phyloP scores from a whole-genome alignment of 1,284 basidiomycete species.

The Phlebopus sp. region DNA sequence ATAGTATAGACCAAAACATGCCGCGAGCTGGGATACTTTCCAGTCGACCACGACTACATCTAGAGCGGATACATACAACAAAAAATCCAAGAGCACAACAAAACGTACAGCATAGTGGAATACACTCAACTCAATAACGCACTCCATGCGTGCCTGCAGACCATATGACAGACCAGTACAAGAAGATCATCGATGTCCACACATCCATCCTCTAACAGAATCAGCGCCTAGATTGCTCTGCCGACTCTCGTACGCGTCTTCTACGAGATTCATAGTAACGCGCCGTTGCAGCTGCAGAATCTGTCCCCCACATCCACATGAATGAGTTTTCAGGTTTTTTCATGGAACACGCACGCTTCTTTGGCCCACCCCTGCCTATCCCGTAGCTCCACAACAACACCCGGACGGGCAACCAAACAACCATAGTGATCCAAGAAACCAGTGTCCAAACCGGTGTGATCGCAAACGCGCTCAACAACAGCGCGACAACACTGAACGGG shows the following conservation, averaged over 20 bases:
- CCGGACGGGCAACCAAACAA: slow-evolving; percentile 14
- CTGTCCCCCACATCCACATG: slow-evolving; percentile 1
- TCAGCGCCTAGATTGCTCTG: not conserved
- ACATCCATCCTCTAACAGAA: not conserved
- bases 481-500: slow-evolving; percentile 1
- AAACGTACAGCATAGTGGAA: not conserved
- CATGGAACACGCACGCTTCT: slow-evolving; percentile 14
- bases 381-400: slow-evolving; percentile 17
- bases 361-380: slow-evolving; percentile 12
- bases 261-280: slow-evolving; percentile 12
- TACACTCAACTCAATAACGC: not conserved
- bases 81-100: not conserved
- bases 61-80: too few species aligned
- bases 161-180: too few species aligned
- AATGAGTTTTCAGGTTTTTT: not conserved
- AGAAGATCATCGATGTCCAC: slow-evolving; percentile 3
- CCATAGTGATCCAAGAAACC: not conserved
- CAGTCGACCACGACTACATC: too few species aligned
- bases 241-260: not conserved
- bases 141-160: too few species aligned
- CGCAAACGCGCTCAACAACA: slow-evolving; percentile 1
- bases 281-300: slow-evolving; percentile 11
- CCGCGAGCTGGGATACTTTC: too few species aligned
- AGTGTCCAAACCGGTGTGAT: slow-evolving; percentile 10
- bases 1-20: too few species aligned